Evolutionary conservation across 2,329 filamentous ascomycete genomes (phyloP).

Genomic region (Neopestalotiopsis rosae): DNA sequence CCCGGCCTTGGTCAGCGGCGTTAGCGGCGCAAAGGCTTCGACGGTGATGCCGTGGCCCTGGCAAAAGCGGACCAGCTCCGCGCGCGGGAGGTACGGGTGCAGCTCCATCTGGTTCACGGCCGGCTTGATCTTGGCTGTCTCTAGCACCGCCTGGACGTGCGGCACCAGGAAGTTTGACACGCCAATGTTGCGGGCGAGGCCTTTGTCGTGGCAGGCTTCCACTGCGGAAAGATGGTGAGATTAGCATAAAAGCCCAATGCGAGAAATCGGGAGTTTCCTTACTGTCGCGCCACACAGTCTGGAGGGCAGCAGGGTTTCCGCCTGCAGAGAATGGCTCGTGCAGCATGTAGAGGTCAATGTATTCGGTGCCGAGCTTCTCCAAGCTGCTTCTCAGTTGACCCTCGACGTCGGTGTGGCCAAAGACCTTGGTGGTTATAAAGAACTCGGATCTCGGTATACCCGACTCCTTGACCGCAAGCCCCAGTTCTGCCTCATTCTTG

Average conservation of each 20-base stretch:
- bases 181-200: conserved; percentile 71
- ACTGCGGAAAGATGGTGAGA: conserved; percentile 29
- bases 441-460: conserved; percentile 68
- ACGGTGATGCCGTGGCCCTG: conserved; percentile 59
- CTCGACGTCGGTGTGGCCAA: conserved; percentile 46
- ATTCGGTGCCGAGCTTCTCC: conserved; percentile 67
- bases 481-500: conserved; percentile 70
- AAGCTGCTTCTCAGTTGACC: conserved; percentile 63
- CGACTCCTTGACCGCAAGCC: conserved; percentile 69
- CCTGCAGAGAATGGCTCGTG: conserved; percentile 59
- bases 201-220: conserved; percentile 68
- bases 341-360: conserved; percentile 72
- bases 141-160: conserved; percentile 58
- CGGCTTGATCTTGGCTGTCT: conserved; percentile 65
- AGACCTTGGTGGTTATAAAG: conserved; percentile 67
- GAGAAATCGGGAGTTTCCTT: neutral
- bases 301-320: conserved; percentile 54
- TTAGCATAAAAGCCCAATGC: neutral
- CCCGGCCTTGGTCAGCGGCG: conserved; percentile 42
- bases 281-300: conserved; percentile 58
- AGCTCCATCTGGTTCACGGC: conserved; percentile 80
- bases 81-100: conserved; percentile 74
- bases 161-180: conserved; percentile 72
- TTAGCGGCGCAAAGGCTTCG: conserved; percentile 59
- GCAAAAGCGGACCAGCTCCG: conserved; percentile 56